Base-by-base conservation (phyloP, 2,329 filamentous ascomycete species). In the Cladosporium colombiae region DNA sequence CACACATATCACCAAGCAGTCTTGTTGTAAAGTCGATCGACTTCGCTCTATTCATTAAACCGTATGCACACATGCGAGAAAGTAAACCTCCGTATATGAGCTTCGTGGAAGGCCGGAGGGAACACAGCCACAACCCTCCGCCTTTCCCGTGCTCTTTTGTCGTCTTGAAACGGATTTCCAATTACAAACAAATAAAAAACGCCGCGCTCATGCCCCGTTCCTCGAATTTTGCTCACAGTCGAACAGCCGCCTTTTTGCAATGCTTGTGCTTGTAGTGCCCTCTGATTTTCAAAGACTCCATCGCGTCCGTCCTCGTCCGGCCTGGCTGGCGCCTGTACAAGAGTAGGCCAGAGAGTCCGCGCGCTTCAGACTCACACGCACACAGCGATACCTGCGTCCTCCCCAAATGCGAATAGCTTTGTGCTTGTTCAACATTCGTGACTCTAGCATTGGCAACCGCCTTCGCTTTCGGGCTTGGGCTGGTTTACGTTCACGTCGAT, bases 401-500 rank as follows among this genome's bases (percentile, higher is more conserved):
- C 16, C 10, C 27, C 29, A 23, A 23, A 21, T 31, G 1, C 4
- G 8, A 18, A 55, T 21, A 55, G n/a, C 14, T 14, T 16, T 21
- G 14, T 59, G 23, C 31, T 59, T 23, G 11, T 16, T 4, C 37
- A 13, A 8, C 23, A 1, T 21, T 21, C n/a, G 2, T 4, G 8
- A n/a, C 18, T 49, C 71, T 67, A 77, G 70, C 75, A 77, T 62
- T 74, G 75, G 68, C 75, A 77, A 6, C 75, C 75, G n/a, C 75
- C 75, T 70, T 77, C 74, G 68, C 74, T 76, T 66, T 76, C 74
- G 3, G 75, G 74, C 67, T 76, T 76, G 31, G 69, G 69, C 53
- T 70, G 69, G 66, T 75, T 76, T 23, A 77, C 74, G 56, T 77
- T 77, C 50, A 77, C 75, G 69, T 77, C 75, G 67, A 77, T 77